These are phyloP conservation scores for Xenosphaeropsis pyriputrescens DNA, from an alignment of 2,329 filamentous ascomycete genomes.

Conservation along the genomic window DNA sequence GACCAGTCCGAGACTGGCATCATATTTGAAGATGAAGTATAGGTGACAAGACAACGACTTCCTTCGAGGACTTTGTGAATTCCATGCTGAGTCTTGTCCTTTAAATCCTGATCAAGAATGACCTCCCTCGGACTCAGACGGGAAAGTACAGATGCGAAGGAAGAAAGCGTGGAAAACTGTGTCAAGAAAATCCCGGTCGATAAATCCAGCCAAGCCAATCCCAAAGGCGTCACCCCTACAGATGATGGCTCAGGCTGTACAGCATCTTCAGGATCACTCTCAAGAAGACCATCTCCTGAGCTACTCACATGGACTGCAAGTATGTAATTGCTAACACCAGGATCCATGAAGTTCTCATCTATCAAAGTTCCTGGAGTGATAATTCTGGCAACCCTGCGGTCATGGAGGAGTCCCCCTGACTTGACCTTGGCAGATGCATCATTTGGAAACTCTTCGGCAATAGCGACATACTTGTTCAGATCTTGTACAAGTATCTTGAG, in stretches of 20 bases:
- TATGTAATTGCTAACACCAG: conserved; percentile 85
- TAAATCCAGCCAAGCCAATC: conserved; percentile 85
- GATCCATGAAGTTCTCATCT: conserved; percentile 94
- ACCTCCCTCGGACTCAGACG: conserved; percentile 77
- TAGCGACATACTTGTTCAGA: conserved; percentile 76
- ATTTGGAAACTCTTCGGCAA: conserved; percentile 85
- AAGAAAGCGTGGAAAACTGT: conserved; percentile 55
- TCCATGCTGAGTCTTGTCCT: conserved; percentile 40
- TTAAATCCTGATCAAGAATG: conserved; percentile 53
- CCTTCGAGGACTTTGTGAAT: conserved; percentile 57
- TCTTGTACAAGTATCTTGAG: conserved; percentile 90
- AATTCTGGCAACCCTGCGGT: conserved; percentile 72
- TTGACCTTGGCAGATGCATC: conserved; percentile 54
- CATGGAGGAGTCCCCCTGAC: conserved; percentile 66
- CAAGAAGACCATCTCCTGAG: conserved; percentile 3
- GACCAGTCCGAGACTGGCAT: conserved; percentile 40
- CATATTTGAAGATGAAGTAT: conserved; percentile 32
- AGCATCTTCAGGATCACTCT: conserved; percentile 10
- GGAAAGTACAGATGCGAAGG: conserved; percentile 67
- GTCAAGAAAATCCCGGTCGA: conserved; percentile 93
- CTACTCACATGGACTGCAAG: conserved; percentile 54
- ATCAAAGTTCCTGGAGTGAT: conserved; percentile 92
- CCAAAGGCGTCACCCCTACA: conserved; percentile 27
- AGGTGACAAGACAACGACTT: conserved; percentile 64
- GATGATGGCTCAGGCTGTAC: background rate